These are phyloP conservation scores for Monsonia emarginata DNA, from an alignment of 441 rosid genomes.

Conservation along the genomic window DNA sequence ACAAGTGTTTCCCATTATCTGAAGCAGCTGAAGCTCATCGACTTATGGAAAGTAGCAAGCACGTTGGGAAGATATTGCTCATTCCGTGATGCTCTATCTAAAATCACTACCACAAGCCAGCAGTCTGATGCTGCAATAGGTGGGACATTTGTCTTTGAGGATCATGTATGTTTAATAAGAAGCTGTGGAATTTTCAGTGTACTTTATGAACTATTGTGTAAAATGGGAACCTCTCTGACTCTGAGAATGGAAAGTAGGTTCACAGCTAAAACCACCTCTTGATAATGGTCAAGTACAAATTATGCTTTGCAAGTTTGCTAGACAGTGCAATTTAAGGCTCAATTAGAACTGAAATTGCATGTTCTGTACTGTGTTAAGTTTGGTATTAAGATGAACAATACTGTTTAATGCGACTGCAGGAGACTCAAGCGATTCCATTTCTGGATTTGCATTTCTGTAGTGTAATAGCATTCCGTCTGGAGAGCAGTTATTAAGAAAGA, in stretches of 20 bases:
- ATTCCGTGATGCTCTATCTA: too few relatives aligned
- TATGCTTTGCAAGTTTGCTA: background rate
- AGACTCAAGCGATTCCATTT: background rate
- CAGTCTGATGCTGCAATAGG: too few relatives aligned
- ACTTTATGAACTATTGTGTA: background rate
- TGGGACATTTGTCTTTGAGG: too few relatives aligned
- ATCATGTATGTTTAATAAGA: too few relatives aligned
- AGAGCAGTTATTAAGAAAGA: background rate
- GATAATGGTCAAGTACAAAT: too few relatives aligned
- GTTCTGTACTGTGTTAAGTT: background rate
- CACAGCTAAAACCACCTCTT: too few relatives aligned
- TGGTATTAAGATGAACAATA: too few relatives aligned
- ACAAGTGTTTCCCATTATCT: slow-evolving; percentile 37
- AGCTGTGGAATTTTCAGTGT: background rate
- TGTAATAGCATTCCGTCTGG: background rate
- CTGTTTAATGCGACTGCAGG: background rate
- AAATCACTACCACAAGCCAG: too few relatives aligned
- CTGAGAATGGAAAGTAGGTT: too few relatives aligned
- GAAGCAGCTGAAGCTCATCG: slow-evolving; percentile 66
- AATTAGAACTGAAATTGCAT: background rate
- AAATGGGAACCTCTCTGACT: background rate
- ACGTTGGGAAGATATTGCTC: slow-evolving; percentile 67
- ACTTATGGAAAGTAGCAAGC: slow-evolving; percentile 64
- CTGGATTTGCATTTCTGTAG: background rate
- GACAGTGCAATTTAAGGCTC: background rate